phyloP scores from a whole-genome alignment of 148 eudicot species.

The Camellia granthamiana region DNA sequence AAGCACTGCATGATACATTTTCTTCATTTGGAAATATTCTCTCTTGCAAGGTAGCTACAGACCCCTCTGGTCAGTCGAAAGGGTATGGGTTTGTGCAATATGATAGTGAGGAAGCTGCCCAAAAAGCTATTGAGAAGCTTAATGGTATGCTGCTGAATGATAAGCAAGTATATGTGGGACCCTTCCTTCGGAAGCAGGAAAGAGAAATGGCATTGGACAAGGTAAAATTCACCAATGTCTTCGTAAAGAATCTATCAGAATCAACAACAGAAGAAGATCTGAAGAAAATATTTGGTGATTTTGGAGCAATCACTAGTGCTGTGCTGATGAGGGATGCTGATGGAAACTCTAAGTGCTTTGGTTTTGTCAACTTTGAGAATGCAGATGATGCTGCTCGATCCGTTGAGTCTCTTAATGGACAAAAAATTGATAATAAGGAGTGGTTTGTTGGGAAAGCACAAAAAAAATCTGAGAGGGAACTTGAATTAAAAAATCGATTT shows the following conservation, averaged over 20 bases:
- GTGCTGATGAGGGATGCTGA: slow-evolving; percentile 80
- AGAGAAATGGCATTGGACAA: slow-evolving; percentile 61
- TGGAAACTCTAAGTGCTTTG: slow-evolving; percentile 89
- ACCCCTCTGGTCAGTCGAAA: slow-evolving; percentile 76
- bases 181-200: slow-evolving; percentile 73
- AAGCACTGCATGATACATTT: slow-evolving; percentile 78
- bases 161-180: slow-evolving; percentile 88
- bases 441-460: slow-evolving; percentile 96
- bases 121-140: slow-evolving; percentile 75
- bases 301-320: slow-evolving; percentile 70
- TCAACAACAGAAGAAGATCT: slow-evolving; percentile 73
- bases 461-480: slow-evolving; percentile 80
- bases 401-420: slow-evolving; percentile 73
- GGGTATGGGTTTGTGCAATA: slow-evolving; percentile 97
- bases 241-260: slow-evolving; percentile 78
- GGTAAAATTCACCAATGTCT: slow-evolving; percentile 73
- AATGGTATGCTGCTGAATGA: slow-evolving; percentile 86
- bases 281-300: slow-evolving; percentile 60
- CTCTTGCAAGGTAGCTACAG: slow-evolving; percentile 87
- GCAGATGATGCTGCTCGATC: slow-evolving; percentile 79
- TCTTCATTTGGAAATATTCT: slow-evolving; percentile 72
- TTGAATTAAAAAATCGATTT: slow-evolving; percentile 52
- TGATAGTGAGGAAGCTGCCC: slow-evolving; percentile 76
- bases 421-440: slow-evolving; percentile 72
- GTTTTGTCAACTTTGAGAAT: slow-evolving; percentile 92